Base-by-base conservation (phyloP, 192 early-diverging fungal genomes). In the Umbelopsis sp. region DNA sequence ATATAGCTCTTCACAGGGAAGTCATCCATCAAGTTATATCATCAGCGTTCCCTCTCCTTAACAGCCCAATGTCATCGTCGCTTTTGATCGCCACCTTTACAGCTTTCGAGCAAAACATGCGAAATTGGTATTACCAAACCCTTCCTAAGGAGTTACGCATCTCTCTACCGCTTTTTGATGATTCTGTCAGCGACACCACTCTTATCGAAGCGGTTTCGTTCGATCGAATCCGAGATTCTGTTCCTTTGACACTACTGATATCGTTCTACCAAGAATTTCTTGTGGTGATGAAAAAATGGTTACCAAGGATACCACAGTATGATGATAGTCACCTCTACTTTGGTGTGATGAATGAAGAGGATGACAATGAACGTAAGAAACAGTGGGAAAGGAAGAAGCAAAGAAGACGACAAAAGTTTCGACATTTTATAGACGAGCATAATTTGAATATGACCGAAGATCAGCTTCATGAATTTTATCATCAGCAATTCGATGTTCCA, bases 201-300 rank as follows among this genome's bases (percentile, higher is more conserved):
- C 45, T 65, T n/a, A 45, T 71, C 0, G 62, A 44, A 3, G 31
- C 22, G 4, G 43, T 71, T 0, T 38, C 54, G 6, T 32, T 49
- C 11, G 71, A 71, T 24, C 62, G 56, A 17, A 59, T 43, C 4
- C 24, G 44, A 31, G 26, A 29, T 24, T 44, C 41, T 11, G 54
- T 62, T 12, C 56, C 45, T n/a, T 24, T 59, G 8, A 22, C 54
- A 2, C 21, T 71, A 12, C 14, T 47, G 1, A 47, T 71, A 2
- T 17, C 43, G 1, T 43, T 65, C 10, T 71, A 71, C 32, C 41
- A 65, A 2, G 71, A 71, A 71, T 71, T 49, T 25, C 17, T 71
- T 8, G 41, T 71, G 29, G 26, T 71, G 24, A 24, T 52, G 29
- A 62, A 62, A 22, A 31, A 43, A 3, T 62, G 45, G 8, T 32